A percentile compares a stretch with the other conserved stretches of the same genome.
These are phyloP conservation scores for Tulasnella sp. DNA, from an alignment of 768 basidiomycete species.

Conservation along the genomic window DNA sequence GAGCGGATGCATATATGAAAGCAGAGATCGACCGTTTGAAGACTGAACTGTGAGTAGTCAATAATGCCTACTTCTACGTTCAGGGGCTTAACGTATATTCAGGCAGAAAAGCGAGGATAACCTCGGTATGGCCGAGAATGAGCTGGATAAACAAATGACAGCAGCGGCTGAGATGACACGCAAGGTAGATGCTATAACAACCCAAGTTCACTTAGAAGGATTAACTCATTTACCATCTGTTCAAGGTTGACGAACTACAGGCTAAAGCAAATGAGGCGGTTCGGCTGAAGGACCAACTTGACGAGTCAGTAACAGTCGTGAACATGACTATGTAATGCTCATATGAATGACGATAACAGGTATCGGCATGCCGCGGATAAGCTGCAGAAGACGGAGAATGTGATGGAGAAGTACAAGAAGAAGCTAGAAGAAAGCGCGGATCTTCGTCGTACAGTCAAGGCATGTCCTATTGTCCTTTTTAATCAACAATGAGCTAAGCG, in stretches of 20 bases:
- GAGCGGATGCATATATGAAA: slow-evolving; percentile 62
- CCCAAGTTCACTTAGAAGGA: neutral
- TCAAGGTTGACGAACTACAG: slow-evolving; percentile 64
- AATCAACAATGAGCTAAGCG: neutral
- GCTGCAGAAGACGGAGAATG: slow-evolving; percentile 87
- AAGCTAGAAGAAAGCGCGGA: slow-evolving; percentile 93
- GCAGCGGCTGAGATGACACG: slow-evolving; percentile 59
- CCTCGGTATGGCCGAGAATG: slow-evolving; percentile 65
- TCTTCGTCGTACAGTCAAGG: slow-evolving; percentile 28
- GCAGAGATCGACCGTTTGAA: slow-evolving; percentile 73
- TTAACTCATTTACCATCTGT: slow-evolving; percentile 3
- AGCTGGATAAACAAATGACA: slow-evolving; percentile 65
- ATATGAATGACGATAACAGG: slow-evolving; percentile 29
- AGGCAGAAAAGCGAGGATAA: slow-evolving; percentile 94
- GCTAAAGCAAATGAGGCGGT: slow-evolving; percentile 60
- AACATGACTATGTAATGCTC: neutral
- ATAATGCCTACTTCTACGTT: slow-evolving; percentile 1
- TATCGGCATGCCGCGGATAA: slow-evolving; percentile 87
- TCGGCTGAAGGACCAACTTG: slow-evolving; percentile 81
- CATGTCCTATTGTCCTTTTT: slow-evolving; percentile 13
- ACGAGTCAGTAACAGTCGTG: slow-evolving; percentile 58
- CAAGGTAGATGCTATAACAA: slow-evolving; percentile 29
- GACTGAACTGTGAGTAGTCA: slow-evolving; percentile 60
- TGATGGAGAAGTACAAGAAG: slow-evolving; percentile 98
- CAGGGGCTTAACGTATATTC: slow-evolving; percentile 22